phyloP scores from a whole-genome alignment of 768 basidiomycete genomes.

The Tephrocybe rancida region DNA sequence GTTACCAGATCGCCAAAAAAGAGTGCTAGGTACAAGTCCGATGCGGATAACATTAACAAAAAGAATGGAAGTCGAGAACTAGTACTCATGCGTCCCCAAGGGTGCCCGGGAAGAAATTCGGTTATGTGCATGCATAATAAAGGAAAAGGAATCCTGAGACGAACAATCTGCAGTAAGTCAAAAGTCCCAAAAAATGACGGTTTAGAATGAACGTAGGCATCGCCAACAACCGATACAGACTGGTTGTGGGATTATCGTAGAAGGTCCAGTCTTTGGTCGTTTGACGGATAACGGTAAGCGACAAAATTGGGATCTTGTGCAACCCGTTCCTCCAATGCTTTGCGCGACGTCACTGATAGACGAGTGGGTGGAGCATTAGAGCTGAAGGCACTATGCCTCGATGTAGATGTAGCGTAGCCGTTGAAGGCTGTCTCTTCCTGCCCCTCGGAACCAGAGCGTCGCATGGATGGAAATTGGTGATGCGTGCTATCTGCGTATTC shows the following conservation, averaged over 20 bases:
- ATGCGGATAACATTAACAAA: constrained; percentile 17
- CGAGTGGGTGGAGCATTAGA: constrained; percentile 43
- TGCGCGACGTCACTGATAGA: constrained; percentile 67
- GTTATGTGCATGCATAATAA: neutral
- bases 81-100: neutral
- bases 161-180: neutral
- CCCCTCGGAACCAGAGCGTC: constrained; percentile 44
- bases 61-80: neutral
- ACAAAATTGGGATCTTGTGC: constrained; percentile 85
- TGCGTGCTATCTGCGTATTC: constrained; percentile 31
- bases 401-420: constrained; percentile 52
- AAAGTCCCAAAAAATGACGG: neutral
- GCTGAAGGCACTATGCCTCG: constrained; percentile 52
- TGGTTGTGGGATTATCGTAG: constrained; percentile 38
- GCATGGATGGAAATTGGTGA: constrained; percentile 53
- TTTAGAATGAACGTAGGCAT: neutral
- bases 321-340: constrained; percentile 78
- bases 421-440: constrained; percentile 49
- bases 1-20: constrained; percentile 4
- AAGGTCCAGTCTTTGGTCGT: constrained; percentile 68
- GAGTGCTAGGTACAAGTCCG: constrained; percentile 23
- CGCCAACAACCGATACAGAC: neutral
- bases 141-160: constrained; percentile 2
- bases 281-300: constrained; percentile 85
- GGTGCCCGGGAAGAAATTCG: too few species aligned